Conservation (phyloP, 805 yeast genomes). For the Deakozyma indianensis region DNA sequence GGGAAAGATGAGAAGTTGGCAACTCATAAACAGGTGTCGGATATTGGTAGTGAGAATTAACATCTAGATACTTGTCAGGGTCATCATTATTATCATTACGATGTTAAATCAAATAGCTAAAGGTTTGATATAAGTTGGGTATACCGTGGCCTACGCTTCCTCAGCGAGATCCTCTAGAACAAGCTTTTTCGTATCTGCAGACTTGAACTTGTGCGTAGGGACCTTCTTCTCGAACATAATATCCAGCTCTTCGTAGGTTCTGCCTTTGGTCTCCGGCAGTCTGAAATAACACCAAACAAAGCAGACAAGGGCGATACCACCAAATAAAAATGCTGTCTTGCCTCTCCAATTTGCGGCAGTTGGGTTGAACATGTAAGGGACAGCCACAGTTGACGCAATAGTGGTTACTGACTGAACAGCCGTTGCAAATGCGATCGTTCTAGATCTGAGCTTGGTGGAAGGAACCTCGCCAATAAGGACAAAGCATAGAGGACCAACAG, state of each 20-base stretch:
- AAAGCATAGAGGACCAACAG: conserved; percentile 27
- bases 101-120: too few species aligned
- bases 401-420: conserved; percentile 18
- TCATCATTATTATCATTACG: too few species aligned
- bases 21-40: too few species aligned
- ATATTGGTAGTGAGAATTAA: too few species aligned
- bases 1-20: too few species aligned
- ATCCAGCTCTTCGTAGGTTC: conserved; percentile 45
- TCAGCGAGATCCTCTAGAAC: not conserved
- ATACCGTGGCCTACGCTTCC: too few species aligned
- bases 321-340: conserved; percentile 35
- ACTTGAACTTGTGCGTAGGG: not conserved
- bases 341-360: conserved; percentile 30
- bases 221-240: conserved; percentile 24
- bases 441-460: conserved; percentile 24
- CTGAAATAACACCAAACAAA: conserved; percentile 32
- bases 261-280: conserved; percentile 40
- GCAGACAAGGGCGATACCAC: conserved; percentile 20
- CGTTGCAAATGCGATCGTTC: conserved; percentile 23
- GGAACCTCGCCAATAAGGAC: conserved; percentile 26
- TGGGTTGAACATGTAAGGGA: conserved; percentile 34
- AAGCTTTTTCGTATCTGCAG: not conserved
- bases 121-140: too few species aligned
- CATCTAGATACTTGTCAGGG: too few species aligned
- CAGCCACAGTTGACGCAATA: conserved; percentile 18